phyloP scores from a whole-genome alignment of 1,284 basidiomycete species.

The Cryptococcus wingfieldii region DNA sequence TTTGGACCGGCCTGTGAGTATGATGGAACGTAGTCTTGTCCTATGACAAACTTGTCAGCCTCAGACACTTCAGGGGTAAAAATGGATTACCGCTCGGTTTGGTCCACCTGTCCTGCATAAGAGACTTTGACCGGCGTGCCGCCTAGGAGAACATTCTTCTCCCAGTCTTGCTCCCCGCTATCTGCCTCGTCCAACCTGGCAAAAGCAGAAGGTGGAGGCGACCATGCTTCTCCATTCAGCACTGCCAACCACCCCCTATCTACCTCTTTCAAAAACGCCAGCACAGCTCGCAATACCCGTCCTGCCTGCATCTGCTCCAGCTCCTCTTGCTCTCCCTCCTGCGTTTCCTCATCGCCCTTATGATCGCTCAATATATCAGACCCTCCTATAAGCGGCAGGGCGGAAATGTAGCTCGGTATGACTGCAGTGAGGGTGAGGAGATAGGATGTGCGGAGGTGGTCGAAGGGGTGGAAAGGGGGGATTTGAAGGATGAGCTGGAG shows the following conservation, averaged over 20 bases:
- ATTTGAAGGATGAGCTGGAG: slow-evolving; percentile 31
- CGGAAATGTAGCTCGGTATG: slow-evolving; percentile 19
- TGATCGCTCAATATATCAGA: background rate
- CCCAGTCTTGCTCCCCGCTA: background rate
- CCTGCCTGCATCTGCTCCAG: slow-evolving; percentile 7
- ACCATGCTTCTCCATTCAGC: slow-evolving; percentile 25
- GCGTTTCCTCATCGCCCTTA: background rate
- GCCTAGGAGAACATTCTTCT: background rate
- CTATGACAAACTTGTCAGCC: slow-evolving; percentile 1
- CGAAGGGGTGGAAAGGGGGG: slow-evolving; percentile 22
- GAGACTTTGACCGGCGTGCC: slow-evolving; percentile 1
- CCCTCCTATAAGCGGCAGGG: slow-evolving; percentile 17
- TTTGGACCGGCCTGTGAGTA: slow-evolving; percentile 21
- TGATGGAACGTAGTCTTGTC: slow-evolving; percentile 29
- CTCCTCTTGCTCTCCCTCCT: background rate
- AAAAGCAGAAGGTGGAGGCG: slow-evolving; percentile 1
- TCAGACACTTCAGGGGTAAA: background rate
- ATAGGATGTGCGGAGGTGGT: slow-evolving; percentile 26
- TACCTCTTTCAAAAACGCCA: slow-evolving; percentile 20
- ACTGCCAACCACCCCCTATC: slow-evolving; percentile 32
- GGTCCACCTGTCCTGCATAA: slow-evolving; percentile 16
- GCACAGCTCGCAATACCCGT: slow-evolving; percentile 14
- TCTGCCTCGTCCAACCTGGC: background rate
- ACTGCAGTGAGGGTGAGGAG: slow-evolving; percentile 24
- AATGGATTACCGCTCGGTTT: slow-evolving; percentile 18